These are phyloP conservation scores for Lactifluus volemus DNA, from an alignment of 768 basidiomycete genomes.

Conservation along the genomic window DNA sequence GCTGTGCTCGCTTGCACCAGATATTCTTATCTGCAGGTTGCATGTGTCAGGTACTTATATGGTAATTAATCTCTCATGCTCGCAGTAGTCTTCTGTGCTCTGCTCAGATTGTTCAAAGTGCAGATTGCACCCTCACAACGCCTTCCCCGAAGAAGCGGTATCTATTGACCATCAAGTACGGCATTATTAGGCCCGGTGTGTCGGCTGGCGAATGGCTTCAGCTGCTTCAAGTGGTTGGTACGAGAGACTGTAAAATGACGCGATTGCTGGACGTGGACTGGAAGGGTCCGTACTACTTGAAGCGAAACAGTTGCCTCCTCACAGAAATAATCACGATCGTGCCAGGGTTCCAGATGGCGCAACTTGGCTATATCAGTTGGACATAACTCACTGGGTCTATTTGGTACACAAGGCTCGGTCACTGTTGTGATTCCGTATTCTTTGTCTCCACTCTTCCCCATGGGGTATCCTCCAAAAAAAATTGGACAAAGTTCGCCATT, in stretches of 20 bases:
- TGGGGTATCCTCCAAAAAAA: no score
- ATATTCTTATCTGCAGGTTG: constrained; percentile 39
- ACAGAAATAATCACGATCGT: constrained; percentile 43
- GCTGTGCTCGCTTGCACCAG: constrained; percentile 31
- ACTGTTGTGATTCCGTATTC: no score
- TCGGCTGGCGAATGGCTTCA: constrained; percentile 37
- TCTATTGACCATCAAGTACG: constrained; percentile 30
- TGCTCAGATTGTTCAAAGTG: constrained; percentile 23
- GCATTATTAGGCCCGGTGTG: constrained; percentile 36
- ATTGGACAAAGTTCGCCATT: no score
- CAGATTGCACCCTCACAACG: constrained; percentile 40
- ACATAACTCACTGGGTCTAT: not conserved
- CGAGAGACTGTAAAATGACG: constrained; percentile 47
- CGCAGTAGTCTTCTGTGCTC: no score
- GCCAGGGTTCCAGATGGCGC: constrained; percentile 31
- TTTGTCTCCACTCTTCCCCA: no score
- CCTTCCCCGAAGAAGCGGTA: constrained; percentile 21
- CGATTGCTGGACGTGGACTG: constrained; percentile 39
- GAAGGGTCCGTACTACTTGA: constrained; percentile 26
- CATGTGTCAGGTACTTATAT: not conserved
- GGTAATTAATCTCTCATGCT: constrained; percentile 28
- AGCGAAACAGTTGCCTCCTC: constrained; percentile 42
- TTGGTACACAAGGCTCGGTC: no score
- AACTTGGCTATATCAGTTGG: not conserved
- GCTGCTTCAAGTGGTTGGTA: constrained; percentile 37